Conservation (phyloP, 2,329 filamentous ascomycete genomes). For the Daldinia sp. region DNA sequence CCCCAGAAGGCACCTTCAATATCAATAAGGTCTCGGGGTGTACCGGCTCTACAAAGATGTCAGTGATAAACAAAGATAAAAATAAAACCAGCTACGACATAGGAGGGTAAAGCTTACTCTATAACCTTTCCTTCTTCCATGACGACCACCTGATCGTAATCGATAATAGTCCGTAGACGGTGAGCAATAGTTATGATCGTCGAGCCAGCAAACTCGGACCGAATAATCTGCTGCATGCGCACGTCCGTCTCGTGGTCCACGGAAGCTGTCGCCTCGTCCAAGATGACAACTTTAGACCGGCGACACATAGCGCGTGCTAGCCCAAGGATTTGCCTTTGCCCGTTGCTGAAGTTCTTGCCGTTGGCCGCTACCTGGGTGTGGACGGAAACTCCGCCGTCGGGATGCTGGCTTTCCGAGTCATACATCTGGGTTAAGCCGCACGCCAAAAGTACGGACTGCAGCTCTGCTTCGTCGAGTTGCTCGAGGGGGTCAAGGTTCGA, state of each 20-base stretch:
- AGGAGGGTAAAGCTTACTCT: constrained; percentile 48
- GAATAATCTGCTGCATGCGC: constrained; percentile 51
- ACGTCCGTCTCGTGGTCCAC: constrained; percentile 53
- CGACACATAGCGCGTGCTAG: constrained; percentile 42
- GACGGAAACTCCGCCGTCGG: constrained; percentile 5
- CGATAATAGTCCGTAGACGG: constrained; percentile 59
- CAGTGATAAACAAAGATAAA: neutral
- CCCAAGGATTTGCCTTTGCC: constrained; percentile 42
- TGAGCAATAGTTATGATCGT: constrained; percentile 65
- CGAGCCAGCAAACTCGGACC: constrained; percentile 54
- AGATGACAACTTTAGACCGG: constrained; percentile 39
- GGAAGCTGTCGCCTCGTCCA: constrained; percentile 48
- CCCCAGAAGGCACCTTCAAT: constrained; percentile 28
- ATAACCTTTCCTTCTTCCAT: constrained; percentile 60
- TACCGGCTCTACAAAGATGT: constrained; percentile 23
- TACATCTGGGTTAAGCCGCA: constrained; percentile 17
- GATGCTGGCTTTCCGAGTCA: neutral
- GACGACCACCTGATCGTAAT: constrained; percentile 62
- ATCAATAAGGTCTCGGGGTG: constrained; percentile 16
- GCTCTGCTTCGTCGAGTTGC: constrained; percentile 16
- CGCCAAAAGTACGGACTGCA: constrained; percentile 16
- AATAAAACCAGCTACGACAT: neutral
- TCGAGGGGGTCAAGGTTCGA: constrained; percentile 30
- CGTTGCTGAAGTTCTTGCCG: constrained; percentile 39
- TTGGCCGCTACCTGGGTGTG: constrained; percentile 23